Evolutionary conservation across 108 stramenopile genomes (phyloP), one percentile per base, ranked within the genome.

Genomic region (Cyclotella kingstonii): DNA sequence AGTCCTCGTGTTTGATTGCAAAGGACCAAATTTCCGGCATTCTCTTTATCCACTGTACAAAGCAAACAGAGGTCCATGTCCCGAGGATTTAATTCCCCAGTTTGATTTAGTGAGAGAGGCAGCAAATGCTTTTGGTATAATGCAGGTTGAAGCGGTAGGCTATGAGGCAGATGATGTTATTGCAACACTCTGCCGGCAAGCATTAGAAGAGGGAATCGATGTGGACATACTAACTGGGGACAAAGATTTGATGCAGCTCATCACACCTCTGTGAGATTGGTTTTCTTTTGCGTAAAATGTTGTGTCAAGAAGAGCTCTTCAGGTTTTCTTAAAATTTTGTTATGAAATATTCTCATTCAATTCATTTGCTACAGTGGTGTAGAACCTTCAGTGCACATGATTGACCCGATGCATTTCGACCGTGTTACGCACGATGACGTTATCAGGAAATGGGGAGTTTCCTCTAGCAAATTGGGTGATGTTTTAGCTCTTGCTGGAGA

Each of bases 161-260:
- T 92, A 75, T 62, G 94, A 95, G 63, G 94, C 94, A 1, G 94
- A 95, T 54, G 94, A 95, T 80, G 91, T 95, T 23, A 95, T 95
- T 72, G 94, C 94, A 0, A 89, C 89, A 1, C 39, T 95, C 21
- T 60, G 84, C 3, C 70, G 57, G n/a, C 72, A 64, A 60, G 90
- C 85, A 3, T 33, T 77, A 3, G 58, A 80, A 39, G 74, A 84
- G 54, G 87, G 87, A 10, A 57, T 86, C 3, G 74, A 85, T 46
- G 83, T 84, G 0, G 68, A 86, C 33, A 88, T 95, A 10, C 67
- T 92, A 25, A 78, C 79, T 17, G 89, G 87, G 6, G 94, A 95
- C 60, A 95, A 95, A 73, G 94, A 95, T 77, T 64, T 95, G 43
- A 87, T 90, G 90, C 94, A 95, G 59, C 76, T 95, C 19, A 73